Evolutionary conservation across 441 rosid species (phyloP), one percentile per base, ranked within the genome.

Genomic region (Bruguiera hainesii): DNA sequence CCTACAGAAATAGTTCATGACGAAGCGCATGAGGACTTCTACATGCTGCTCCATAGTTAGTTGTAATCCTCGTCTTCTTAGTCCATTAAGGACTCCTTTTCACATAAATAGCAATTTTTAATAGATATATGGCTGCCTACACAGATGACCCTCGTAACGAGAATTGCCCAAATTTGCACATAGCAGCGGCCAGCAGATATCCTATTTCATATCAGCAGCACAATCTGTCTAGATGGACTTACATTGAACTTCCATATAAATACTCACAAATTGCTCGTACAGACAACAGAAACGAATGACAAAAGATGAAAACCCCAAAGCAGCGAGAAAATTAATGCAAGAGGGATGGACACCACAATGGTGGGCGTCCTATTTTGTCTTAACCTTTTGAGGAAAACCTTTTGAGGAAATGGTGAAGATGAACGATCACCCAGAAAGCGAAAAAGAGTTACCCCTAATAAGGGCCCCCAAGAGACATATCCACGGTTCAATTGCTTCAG

Each of bases 341-440:
- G 29, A 53, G 8, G 57, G 23, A 55, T 26, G 28, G 58, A 55
- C 58, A 10, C 58, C 28, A 55, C 57, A 53, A 9, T n/a, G 26
- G 56, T 52, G 56, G 26, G 56, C 21, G 56, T 52, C 28, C 56
- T 21, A 15, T 52, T 52, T 52, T 52, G 57, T 26, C 81, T 20
- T 89, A 70, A 84, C 97, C 98, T 74, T 93, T 5, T 90, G 56
- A 93, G 95, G 85, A 90, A 90, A 70, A 84, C 97, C 98, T 74
- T 93, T 5, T 90, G 56, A 93, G 95, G 85, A 90, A 90, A 60
- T 96, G 98, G 67, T 89, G 87, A 39, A 93, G 90, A 79, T 89
- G 98, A 69, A 82, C 80, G 30, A 93, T 93, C 64, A 89, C 97
- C 98, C 97, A 90, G 83, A 93, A 89, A 39, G 97, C 88, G 25